These are phyloP conservation scores for Pythium dissotocum DNA, from an alignment of 352 stramenopile species.

Conservation along the genomic window DNA sequence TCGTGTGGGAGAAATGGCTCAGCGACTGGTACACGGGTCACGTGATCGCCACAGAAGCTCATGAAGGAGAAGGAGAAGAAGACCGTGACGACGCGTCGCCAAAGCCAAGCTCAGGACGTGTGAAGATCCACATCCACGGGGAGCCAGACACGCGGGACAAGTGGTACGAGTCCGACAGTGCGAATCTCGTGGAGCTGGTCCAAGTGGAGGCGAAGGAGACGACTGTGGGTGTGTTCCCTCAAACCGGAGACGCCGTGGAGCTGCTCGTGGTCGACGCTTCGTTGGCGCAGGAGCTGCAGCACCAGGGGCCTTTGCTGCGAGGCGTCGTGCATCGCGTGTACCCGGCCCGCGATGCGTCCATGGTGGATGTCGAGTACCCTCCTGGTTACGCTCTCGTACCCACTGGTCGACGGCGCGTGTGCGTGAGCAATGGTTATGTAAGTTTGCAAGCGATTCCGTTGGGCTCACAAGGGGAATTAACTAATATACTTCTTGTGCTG, in stretches of 20 bases:
- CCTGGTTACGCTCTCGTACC: slow-evolving; percentile 15
- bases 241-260: slow-evolving; percentile 37
- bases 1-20: slow-evolving; percentile 48
- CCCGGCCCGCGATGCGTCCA: slow-evolving; percentile 43
- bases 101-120: neutral
- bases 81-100: neutral
- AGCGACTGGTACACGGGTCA: slow-evolving; percentile 51
- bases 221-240: slow-evolving; percentile 43
- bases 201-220: slow-evolving; percentile 28
- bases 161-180: slow-evolving; percentile 32
- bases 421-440: slow-evolving; percentile 60
- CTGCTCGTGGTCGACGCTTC: slow-evolving; percentile 38
- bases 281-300: slow-evolving; percentile 17
- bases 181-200: slow-evolving; percentile 34
- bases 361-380: slow-evolving; percentile 53
- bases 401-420: slow-evolving; percentile 31
- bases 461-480: too few relatives aligned
- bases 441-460: slow-evolving; percentile 7
- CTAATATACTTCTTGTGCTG: too few relatives aligned
- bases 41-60: slow-evolving; percentile 29
- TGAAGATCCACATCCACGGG: slow-evolving; percentile 45
- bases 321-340: slow-evolving; percentile 45
- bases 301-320: slow-evolving; percentile 26
- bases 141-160: slow-evolving; percentile 48
- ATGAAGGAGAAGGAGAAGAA: neutral